Evolutionary conservation across 495 filamentous ascomycete genomes (phyloP), one percentile per base, ranked within the genome.

Genomic region (Aspergillus egyptiacus): DNA sequence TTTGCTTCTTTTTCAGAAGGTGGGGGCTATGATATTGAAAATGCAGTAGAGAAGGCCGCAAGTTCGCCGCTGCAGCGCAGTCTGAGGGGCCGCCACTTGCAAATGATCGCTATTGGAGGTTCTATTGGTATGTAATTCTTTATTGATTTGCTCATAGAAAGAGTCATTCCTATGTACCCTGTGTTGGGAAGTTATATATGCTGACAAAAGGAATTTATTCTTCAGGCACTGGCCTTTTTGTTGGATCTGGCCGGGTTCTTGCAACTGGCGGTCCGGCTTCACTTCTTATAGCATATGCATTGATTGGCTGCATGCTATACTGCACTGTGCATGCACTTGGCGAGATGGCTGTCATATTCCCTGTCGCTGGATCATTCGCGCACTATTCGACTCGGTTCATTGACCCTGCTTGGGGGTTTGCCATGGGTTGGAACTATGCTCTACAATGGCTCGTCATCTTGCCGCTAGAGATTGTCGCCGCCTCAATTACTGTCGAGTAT

Each of bases 361-460:
- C 91, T 5, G 84, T 96, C 17, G 87, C 91, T 33, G 91, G 91
- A 46, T 95, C 89, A 17, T 97, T 97, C 65, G 84, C 90, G 10
- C 83, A 89, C 28, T 96, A 89, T 65, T 95, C 91, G 14, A 95
- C 88, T 28, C 80, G 91, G 19, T 97, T 96, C 59, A 60, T 96
- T 8, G 91, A 96, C 58, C 91, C 91, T 9, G 89, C 91, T 2
- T 96, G 91, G 91, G 93, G 93, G 0, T 96, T 96, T 58, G 91
- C 93, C 36, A 95, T 96, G 88, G 93, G 93, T 22, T 96, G 91
- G 91, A 95, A 96, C 75, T 98, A 98, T 64, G 89, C 87, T 3
- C 58, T 98, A 58, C 90, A 96, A 72, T 96, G 93, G 93, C 78
- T 97, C 1, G 74, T 89, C 27, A 83, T 90, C 1, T 67, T 98